Percentiles rank a stretch among this genome's conserved stretches.
phyloP scores from a whole-genome alignment of 345 rosid genomes.

The Eucalyptus pumila region DNA sequence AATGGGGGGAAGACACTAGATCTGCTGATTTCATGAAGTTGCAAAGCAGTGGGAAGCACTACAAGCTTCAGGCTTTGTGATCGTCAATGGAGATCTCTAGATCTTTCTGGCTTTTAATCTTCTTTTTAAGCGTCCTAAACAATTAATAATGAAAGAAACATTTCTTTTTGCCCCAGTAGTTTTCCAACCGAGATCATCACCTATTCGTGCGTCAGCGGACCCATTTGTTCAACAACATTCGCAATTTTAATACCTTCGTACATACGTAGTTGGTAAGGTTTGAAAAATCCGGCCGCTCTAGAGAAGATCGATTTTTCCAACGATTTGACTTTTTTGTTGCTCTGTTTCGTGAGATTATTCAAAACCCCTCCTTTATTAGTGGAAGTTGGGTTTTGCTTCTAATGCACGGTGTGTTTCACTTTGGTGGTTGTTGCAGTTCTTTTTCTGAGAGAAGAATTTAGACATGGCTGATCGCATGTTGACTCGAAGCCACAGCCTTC shows the following conservation, averaged over 20 bases:
- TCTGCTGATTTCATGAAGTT: background rate
- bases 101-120: background rate
- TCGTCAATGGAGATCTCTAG: background rate
- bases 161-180: background rate
- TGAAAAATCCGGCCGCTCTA: background rate
- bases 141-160: background rate
- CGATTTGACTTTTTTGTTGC: background rate
- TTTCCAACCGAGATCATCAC: background rate
- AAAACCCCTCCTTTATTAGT: background rate
- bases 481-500: slow-evolving; percentile 58
- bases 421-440: background rate
- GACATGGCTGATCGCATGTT: slow-evolving; percentile 40
- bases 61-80: background rate
- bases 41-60: background rate
- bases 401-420: background rate
- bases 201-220: background rate
- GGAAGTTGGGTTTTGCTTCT: background rate
- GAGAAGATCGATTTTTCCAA: background rate
- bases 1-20: background rate
- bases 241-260: background rate
- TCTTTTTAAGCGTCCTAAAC: background rate
- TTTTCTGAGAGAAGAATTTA: background rate
- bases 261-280: slow-evolving; percentile 2
- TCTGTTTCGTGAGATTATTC: slow-evolving; percentile 1
- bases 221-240: background rate